A percentile compares a stretch with the other conserved stretches of the same genome.
phyloP scores from a whole-genome alignment of 2,329 filamentous ascomycete species.

The Trichocomaceae sp. region DNA sequence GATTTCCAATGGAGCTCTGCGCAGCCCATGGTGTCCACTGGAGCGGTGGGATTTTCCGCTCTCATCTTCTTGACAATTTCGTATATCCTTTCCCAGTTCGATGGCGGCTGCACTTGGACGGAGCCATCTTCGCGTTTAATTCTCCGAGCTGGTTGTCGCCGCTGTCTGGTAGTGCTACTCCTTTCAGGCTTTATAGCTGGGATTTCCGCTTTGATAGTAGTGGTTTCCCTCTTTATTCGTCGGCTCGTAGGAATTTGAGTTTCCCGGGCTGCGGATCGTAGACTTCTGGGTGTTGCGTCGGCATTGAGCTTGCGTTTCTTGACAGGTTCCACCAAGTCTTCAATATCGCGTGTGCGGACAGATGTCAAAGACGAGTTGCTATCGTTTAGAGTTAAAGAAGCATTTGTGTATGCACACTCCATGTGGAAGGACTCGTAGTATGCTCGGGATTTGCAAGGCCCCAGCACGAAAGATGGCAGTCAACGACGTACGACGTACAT shows the following conservation, averaged over 20 bases:
- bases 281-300: conserved; percentile 20
- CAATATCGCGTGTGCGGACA: conserved; percentile 47
- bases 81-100: conserved; percentile 82
- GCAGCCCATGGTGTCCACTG: conserved; percentile 97
- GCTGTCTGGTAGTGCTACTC: conserved; percentile 23
- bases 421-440: conserved; percentile 16
- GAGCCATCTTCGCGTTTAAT: conserved; percentile 33
- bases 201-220: conserved; percentile 19
- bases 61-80: conserved; percentile 69
- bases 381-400: conserved; percentile 22
- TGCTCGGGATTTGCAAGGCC: conserved; percentile 23
- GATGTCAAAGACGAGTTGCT: conserved; percentile 31
- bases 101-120: conserved; percentile 51
- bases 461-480: conserved; percentile 36
- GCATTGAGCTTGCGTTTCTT: conserved; percentile 46
- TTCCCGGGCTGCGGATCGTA: conserved; percentile 15
- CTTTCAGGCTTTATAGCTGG: conserved; percentile 12
- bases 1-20: conserved; percentile 44
- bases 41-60: conserved; percentile 60
- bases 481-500: too few species aligned
- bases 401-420: conserved; percentile 15
- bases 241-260: conserved; percentile 13
- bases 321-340: conserved; percentile 44
- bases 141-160: conserved; percentile 37
- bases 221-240: conserved; percentile 19